Base-by-base conservation (phyloP, 1,139 yeast genomes). In the Groenewaldozyma sp. region DNA sequence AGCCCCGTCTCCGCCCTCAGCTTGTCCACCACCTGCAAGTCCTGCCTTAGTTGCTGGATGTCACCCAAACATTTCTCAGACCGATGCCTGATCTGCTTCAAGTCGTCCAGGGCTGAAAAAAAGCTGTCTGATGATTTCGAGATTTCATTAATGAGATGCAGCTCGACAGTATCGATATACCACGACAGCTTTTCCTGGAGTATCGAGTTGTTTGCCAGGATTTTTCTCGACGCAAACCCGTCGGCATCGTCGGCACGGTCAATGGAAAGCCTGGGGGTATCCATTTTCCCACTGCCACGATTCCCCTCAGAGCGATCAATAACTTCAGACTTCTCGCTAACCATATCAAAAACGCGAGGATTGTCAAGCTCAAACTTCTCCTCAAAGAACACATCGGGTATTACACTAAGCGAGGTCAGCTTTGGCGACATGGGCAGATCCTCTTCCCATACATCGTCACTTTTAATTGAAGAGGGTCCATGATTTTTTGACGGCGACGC, bases 91-190 rank as follows among this genome's bases (percentile, higher is more conserved):
- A 91, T 78, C 7, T 67, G 68, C 48, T 75, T 72, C 44, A 93
- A 71, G 50, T 84, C 94, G 41, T 78, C 87, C 42, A 93, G 65
- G 0, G 95, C 88, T 38, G 76, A 75, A 60, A 88, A 87, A 56
- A 91, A 91, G 3, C 88, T 78, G 44, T 77, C 76, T 0, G 95
- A 83, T 0, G 95, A 81, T 49, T 75, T 76, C 9, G 95, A 81
- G 28, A 91, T 87, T 57, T 88, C 95, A 35, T 74, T 71, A 17
- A 88, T 82, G 36, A 91, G 64, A 47, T 82, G 78, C 32, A 83
- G 67, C 59, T 91, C 98, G 1, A 91, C 88, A 1, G 78, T 69
- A 58, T 91, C 98, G 43, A 91, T 67, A 56, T 87, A 86, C 62
- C 78, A 77, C 2, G 93, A 82, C 33, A 91, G 65, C 52, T 77